Percentiles rank a stretch among this genome's conserved stretches.
Conservation (phyloP, 371 early-diverging fungal genomes). For the Lichtheimia corymbifera region DNA sequence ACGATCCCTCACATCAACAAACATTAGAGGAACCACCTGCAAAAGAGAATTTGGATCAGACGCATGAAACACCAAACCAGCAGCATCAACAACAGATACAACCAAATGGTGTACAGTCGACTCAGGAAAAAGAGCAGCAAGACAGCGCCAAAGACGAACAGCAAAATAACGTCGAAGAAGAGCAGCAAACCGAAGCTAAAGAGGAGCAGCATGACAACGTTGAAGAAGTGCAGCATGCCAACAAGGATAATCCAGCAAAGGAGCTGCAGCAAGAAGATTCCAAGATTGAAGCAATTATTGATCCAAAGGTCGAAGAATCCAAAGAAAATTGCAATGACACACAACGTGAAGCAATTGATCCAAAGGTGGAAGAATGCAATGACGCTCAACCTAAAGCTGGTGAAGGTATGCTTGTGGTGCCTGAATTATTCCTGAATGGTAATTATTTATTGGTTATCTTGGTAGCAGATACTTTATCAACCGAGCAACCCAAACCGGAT, state of each 20-base stretch:
- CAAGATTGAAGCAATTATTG: constrained; percentile 41
- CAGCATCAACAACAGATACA: neutral
- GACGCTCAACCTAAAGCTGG: too few species aligned
- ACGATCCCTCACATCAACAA: neutral
- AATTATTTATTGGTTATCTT: too few species aligned
- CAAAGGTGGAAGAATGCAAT: too few species aligned
- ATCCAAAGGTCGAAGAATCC: constrained; percentile 51
- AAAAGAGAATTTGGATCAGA: neutral
- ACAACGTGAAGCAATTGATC: too few species aligned
- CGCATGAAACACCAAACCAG: neutral
- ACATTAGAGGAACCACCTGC: neutral
- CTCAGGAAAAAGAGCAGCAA: neutral
- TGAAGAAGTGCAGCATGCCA: neutral
- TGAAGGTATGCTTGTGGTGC: too few species aligned
- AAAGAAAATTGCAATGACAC: constrained; percentile 56
- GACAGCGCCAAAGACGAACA: neutral
- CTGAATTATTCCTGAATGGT: too few species aligned
- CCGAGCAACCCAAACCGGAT: neutral
- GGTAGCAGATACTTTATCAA: neutral
- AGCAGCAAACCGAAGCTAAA: neutral
- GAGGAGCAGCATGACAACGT: neutral
- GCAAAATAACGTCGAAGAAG: too few species aligned
- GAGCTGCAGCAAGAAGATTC: too few species aligned
- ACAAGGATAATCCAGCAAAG: too few species aligned
- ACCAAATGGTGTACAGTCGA: neutral